A percentile compares a stretch with the other conserved stretches of the same genome.
Conservation (phyloP, 345 rosid genomes). For the Ceriops decandra region DNA sequence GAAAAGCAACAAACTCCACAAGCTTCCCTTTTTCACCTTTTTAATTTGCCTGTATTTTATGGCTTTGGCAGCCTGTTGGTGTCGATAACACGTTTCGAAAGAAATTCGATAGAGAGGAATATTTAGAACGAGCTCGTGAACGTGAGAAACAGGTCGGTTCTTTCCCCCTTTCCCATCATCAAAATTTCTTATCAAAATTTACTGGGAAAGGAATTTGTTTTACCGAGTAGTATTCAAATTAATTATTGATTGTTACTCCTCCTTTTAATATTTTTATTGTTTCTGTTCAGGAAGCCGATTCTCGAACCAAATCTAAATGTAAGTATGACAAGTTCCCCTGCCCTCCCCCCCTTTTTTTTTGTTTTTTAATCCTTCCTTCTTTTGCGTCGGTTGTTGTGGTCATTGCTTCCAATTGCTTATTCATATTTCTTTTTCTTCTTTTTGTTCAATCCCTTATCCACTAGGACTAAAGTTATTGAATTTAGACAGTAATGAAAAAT, state of each 20-base stretch:
- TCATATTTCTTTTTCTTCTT: no score
- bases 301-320: conserved; percentile 68
- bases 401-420: no score
- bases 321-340: conserved; percentile 13
- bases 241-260: not conserved
- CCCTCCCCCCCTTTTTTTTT: no score
- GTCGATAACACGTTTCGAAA: conserved; percentile 86
- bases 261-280: not conserved
- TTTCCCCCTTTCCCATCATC: not conserved
- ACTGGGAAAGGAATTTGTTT: no score
- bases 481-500: not conserved
- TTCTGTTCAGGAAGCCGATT: conserved; percentile 56
- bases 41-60: no score
- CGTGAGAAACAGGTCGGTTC: conserved; percentile 69
- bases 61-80: conserved; percentile 42
- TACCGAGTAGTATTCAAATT: not conserved
- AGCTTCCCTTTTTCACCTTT: no score
- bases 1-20: no score
- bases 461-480: no score
- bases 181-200: no score
- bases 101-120: conserved; percentile 79
- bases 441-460: no score
- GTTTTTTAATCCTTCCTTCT: not conserved
- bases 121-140: conserved; percentile 76
- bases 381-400: not conserved